Base-by-base conservation (phyloP, 306 rosid genomes). In the Elaeagnus macrophylla region DNA sequence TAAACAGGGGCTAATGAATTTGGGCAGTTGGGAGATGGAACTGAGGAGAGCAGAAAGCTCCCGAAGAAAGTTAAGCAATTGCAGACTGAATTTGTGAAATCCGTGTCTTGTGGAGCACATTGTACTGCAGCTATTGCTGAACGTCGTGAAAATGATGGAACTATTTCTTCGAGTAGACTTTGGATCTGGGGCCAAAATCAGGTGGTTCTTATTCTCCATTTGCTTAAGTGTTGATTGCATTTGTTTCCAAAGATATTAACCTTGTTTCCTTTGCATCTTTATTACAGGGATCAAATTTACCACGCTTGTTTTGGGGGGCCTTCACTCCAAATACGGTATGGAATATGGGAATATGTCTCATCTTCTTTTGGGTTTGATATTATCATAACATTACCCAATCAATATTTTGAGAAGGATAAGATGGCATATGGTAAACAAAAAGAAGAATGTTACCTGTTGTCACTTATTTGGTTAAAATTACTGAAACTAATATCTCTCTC, bases 101-200 rank as follows among this genome's bases (percentile, higher is more conserved):
- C 86, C 61, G 95, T 86, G 44, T 81, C 95, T 8, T 86, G 97
- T 70, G 97, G 97, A 66, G 94, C 95, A 59, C 84, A 79, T 61
- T 90, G 97, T 64, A 83, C 97, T 52, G 95, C 95, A 65, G 90
- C 95, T 71, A 81, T 90, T 60, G 85, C 97, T 0, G 90, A 83
- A 57, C 88, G 86, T 64, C 81, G 80, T 32, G 78, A 81, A 70
- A 83, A 76, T 66, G 91, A 90, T 69, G 94, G 86, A 58, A 72
- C 81, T 7, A 11, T 68, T 60, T 84, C 94, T 1, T 66, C 71
- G 3, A 62, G 94, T 54, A 77, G 95, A 77, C 94, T 90, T 51
- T 90, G 97, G 97, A 68, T 90, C 48, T 90, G 97, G 97, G 97
- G 97, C 20, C 94, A 90, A 62, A 90, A 90, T 67, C 97, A 90